Base-by-base conservation (phyloP, 2,329 filamentous ascomycete species). In the Colletotrichum tropicicola region DNA sequence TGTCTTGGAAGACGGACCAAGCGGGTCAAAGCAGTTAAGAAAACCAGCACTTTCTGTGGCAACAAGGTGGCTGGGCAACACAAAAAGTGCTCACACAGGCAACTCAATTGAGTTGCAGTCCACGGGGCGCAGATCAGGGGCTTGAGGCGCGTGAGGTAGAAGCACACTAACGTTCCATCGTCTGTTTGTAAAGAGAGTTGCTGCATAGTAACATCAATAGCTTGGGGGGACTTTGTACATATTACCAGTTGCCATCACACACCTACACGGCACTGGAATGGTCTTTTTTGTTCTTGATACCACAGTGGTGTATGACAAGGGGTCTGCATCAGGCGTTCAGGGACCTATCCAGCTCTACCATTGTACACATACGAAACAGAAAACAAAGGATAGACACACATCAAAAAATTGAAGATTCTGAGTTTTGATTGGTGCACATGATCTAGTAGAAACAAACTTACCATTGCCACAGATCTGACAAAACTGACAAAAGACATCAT, bases 71-170 rank as follows among this genome's bases (percentile, higher is more conserved):
- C 21, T 66, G 21, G 47, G 63, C 19, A 65, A 45, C 39, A 28
- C 4, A 12, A 66, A 48, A 9, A 32, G 25, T 19, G 23, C 21
- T 17, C 41, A 30, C 17, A 21, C 19, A 6, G 25, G 23, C 7
- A 56, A 52, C 17, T 37, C 52, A 5, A 66, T 66, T 19, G 63
- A 66, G 35, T 13, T 66, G 7, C 63, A 28, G 25, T 52, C 62
- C 10, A 56, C 48, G 5, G 48, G 35, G 17, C 25, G 41, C 27
- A 43, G 25, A 15, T 28, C 10, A 13, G 27, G n/a, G 21, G 15
- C 56, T 3, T 48, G 30, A 21, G 17, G 37, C 17, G 15, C 17
- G 27, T 44, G 41, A 44, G n/a, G 21, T 21, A 13, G 19, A 27
- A 4, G 28, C n/a, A 12, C 10, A 12, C 35, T 7, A 32, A n/a